Base-by-base conservation (phyloP, 371 early-diverging fungal genomes). In the Haplosporangium sp. region DNA sequence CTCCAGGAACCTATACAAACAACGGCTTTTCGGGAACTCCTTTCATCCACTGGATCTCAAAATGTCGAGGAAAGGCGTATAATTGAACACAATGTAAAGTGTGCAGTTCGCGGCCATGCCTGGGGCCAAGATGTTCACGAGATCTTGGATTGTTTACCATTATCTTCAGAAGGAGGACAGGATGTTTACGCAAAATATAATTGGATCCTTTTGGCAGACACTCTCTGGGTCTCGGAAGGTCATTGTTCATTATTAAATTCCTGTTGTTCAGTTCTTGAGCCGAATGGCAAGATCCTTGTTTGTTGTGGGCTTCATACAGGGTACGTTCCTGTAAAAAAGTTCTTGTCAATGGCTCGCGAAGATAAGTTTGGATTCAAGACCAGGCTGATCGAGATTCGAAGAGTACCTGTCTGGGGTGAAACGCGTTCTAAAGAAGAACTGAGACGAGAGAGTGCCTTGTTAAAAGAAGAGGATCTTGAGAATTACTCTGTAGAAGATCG, bases 211-310 rank as follows among this genome's bases (percentile, higher is more conserved):
- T 27, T 79, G 61, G 79, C 79, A 2, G 79, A 79, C 38, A 79
- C 79, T 11, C 74, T 79, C 44, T 79, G 79, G 79, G 71, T 74
- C n/a, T 74, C 79, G 4, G 79, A 79, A n/a, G 74, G 79, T 2
- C 79, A 79, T 64, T 27, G 39, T 9, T 63, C 58, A 3, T 65
- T 79, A 1, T 55, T 79, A 27, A 53, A 61, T 15, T 79, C 79
- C 2, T 79, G 79, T 38, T 55, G 61, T 5, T 52, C 73, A 2
- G 73, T 77, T 13, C 73, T 77, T 1, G 40, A 64, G 2, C 63
- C 63, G 48, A 39, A 27, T 4, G 74, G 79, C 57, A 67, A 63
- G 74, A 68, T 79, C 27, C 45, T 79, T 56, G 67, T 79, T 20
- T 79, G 79, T 35, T 79, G 79, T 56, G 79, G 79, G 9, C 65